Evolutionary conservation across 768 basidiomycete genomes (phyloP), one percentile per base, ranked within the genome.

Genomic region (Phylloporus arenicola): DNA sequence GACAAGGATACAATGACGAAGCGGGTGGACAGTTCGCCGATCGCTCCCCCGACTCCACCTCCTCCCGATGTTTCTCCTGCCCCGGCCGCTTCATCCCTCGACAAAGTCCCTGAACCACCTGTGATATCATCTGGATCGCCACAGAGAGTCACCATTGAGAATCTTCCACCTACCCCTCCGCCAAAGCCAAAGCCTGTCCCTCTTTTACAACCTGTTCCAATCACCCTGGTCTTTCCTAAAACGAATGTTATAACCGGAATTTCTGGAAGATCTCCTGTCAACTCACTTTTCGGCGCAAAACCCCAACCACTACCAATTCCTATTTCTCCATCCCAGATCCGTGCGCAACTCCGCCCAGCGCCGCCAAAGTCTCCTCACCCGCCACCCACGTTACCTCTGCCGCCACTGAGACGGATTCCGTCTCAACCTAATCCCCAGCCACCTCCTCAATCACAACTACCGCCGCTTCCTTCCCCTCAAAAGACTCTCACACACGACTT

Each of bases 261-360:
- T 38, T 66, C 56, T 19, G 57, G 56, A 20, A 64, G 10, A 43
- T 57, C 64, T 0, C 64, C 62, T 2, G 53, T 66, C 40, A 59
- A 59, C 27, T 13, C 59, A 7, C 56, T 66, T 24, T 54, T 65
- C n/a, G 48, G 56, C n/a, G 38, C 42, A 29, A 59, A 57, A 43
- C 64, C 64, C 0, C 62, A 56, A 22, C 64, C 64, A 19, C 25
- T 65, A 33, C 64, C 64, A 0, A 52, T 65, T 2, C 64, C 64
- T 13, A 65, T 65, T 27, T 50, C 64, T 43, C 57, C 25, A 9
- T 59, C 62, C 14, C 64, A 66, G 47, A 65, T 65, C 24, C 60
- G 62, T 35, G 45, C 64, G 12, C 64, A 65, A 42, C 62, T 65
- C 49, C 64, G 64, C 25, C 64, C 64, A 5, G 50, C 62, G 17